Conservation (phyloP, 805 yeast genomes). For the Zygoascus ofunaensis region DNA sequence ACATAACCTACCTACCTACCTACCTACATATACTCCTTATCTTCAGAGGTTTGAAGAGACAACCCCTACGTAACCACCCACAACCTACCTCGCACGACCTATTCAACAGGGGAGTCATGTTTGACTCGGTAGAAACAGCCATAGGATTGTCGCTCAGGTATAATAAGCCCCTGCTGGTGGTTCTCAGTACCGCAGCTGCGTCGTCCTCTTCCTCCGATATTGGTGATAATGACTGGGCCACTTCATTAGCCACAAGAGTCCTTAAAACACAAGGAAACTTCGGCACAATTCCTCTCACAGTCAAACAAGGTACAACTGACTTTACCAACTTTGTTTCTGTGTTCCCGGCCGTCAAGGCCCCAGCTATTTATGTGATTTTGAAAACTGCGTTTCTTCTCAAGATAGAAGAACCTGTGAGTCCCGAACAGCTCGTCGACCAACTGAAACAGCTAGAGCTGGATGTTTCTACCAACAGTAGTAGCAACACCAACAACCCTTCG, state of each 20-base stretch:
- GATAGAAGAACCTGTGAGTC: conserved; percentile 30
- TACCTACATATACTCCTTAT: no score
- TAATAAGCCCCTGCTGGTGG: conserved; percentile 14
- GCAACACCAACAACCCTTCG: not conserved
- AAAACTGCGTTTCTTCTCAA: conserved; percentile 40
- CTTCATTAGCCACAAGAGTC: not conserved
- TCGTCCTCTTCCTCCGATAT: not conserved
- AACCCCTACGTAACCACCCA: no score
- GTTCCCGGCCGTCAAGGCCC: conserved; percentile 43
- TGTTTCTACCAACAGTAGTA: not conserved
- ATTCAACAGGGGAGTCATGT: no score
- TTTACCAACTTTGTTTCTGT: conserved; percentile 44
- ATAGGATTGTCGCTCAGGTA: conserved; percentile 10
- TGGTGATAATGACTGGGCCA: conserved; percentile 6
- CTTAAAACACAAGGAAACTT: conserved; percentile 3
- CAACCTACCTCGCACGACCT: no score
- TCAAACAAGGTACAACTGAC: conserved; percentile 36
- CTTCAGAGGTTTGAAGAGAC: no score
- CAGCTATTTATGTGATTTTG: conserved; percentile 49
- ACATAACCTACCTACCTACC: no score
- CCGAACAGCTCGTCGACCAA: conserved; percentile 12
- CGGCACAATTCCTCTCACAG: conserved; percentile 35
- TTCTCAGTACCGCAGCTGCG: conserved; percentile 4
- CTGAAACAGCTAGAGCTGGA: not conserved
- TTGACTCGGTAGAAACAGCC: conserved; percentile 13